These are phyloP conservation scores for Scleromitrula shiraiana DNA, from an alignment of 2,329 filamentous ascomycete genomes.

Conservation along the genomic window DNA sequence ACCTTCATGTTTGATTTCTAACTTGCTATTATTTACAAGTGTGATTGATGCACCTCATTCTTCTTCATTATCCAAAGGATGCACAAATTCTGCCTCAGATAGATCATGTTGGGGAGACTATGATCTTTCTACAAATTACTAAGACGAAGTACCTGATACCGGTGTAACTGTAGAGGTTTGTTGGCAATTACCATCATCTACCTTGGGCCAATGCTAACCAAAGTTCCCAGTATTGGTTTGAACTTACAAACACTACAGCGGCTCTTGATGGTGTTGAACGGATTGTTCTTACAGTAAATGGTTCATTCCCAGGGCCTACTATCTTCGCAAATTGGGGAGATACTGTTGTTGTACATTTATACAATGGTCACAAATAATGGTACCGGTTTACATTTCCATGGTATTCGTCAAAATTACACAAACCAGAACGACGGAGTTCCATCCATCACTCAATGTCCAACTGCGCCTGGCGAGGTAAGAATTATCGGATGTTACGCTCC, in stretches of 20 bases:
- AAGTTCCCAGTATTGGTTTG: slow-evolving; percentile 12
- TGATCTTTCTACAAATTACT: slow-evolving; percentile 36
- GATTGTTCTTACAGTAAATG: slow-evolving; percentile 26
- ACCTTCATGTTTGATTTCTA: background rate
- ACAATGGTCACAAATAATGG: slow-evolving; percentile 29
- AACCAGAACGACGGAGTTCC: slow-evolving; percentile 35
- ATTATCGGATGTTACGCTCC: slow-evolving; percentile 14
- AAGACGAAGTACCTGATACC: slow-evolving; percentile 30
- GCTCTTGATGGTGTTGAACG: slow-evolving; percentile 25
- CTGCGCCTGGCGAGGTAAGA: slow-evolving; percentile 31
- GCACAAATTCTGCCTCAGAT: slow-evolving; percentile 8
- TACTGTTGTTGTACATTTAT: slow-evolving; percentile 27
- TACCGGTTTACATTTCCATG: slow-evolving; percentile 37
- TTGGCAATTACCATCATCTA: background rate
- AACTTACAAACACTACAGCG: slow-evolving; percentile 11
- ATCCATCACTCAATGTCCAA: slow-evolving; percentile 54
- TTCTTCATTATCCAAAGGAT: background rate
- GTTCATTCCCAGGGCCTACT: slow-evolving; percentile 26
- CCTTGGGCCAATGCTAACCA: background rate
- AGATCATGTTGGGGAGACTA: slow-evolving; percentile 37
- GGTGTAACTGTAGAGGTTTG: slow-evolving; percentile 37
- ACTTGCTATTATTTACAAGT: background rate
- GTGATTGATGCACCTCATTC: background rate
- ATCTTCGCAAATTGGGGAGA: slow-evolving; percentile 31
- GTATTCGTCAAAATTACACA: slow-evolving; percentile 35